These are phyloP conservation scores for Fusarium azukiicola DNA, from an alignment of 2,329 filamentous ascomycete species.

Conservation along the genomic window DNA sequence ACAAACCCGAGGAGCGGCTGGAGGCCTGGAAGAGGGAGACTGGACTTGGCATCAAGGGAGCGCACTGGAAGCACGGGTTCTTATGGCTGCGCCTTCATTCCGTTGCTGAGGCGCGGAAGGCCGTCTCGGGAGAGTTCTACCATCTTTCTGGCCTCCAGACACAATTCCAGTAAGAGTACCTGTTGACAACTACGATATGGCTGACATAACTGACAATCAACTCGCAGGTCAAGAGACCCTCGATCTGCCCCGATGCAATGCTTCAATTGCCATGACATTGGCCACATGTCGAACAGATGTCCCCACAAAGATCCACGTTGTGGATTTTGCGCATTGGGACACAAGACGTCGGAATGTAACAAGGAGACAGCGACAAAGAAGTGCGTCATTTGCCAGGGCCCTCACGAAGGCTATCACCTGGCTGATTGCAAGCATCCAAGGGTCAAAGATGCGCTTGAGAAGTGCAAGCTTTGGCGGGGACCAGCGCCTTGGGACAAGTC, in stretches of 20 bases:
- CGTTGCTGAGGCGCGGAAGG: neutral
- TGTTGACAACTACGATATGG: neutral
- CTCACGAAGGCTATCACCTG: neutral
- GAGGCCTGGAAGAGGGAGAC: neutral
- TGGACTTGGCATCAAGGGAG: neutral
- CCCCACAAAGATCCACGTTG: neutral
- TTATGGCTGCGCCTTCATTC: neutral
- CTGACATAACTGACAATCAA: neutral
- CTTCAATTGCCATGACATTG: neutral
- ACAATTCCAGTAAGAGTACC: neutral
- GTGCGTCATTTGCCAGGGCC: neutral
- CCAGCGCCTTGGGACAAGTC: neutral
- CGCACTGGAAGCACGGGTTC: neutral
- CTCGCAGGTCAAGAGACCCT: slow-evolving; percentile 1
- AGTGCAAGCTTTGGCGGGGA: neutral
- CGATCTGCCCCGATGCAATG: neutral
- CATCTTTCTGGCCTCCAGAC: neutral
- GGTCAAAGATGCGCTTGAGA: neutral
- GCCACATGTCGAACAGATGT: neutral
- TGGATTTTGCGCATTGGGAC: neutral
- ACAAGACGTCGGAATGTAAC: neutral
- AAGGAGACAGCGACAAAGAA: neutral
- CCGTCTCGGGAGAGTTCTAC: neutral
- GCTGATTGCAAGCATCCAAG: neutral
- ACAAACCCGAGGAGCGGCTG: neutral